Conservation (phyloP, 441 rosid species). For the Croton setiger region DNA sequence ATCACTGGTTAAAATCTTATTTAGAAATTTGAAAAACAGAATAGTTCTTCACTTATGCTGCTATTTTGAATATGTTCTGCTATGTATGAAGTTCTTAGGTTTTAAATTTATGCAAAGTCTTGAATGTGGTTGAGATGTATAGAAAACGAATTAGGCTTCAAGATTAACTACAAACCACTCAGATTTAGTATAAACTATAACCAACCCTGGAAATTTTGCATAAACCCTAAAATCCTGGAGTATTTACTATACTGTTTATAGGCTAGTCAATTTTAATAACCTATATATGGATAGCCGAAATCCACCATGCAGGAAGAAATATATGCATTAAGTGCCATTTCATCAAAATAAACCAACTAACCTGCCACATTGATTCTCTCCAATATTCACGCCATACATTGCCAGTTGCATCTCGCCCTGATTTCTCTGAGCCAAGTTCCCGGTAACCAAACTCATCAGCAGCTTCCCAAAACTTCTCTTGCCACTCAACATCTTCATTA, state of each 20-base stretch:
- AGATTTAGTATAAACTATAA: neutral
- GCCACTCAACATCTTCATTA: conserved; percentile 82
- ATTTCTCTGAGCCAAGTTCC: conserved; percentile 96
- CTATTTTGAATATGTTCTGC: neutral
- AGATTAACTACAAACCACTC: neutral
- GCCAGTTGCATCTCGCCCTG: conserved; percentile 81
- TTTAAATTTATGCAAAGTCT: too few relatives aligned
- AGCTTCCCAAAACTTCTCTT: conserved; percentile 97
- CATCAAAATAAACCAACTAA: conserved; percentile 26
- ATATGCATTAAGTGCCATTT: conserved; percentile 5
- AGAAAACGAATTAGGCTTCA: neutral
- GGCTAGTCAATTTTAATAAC: neutral
- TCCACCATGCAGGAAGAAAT: conserved; percentile 1
- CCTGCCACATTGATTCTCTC: conserved; percentile 93
- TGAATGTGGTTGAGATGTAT: neutral
- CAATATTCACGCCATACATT: conserved; percentile 90
- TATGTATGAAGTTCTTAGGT: too few relatives aligned
- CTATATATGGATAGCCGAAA: neutral
- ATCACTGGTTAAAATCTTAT: neutral
- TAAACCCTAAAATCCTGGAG: neutral
- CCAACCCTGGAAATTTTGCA: neutral
- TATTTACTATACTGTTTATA: neutral
- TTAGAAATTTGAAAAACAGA: neutral
- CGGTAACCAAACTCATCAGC: conserved; percentile 81
- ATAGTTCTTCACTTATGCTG: neutral